phyloP scores from a whole-genome alignment of 345 rosid species.

The Odontarrhena argentea region DNA sequence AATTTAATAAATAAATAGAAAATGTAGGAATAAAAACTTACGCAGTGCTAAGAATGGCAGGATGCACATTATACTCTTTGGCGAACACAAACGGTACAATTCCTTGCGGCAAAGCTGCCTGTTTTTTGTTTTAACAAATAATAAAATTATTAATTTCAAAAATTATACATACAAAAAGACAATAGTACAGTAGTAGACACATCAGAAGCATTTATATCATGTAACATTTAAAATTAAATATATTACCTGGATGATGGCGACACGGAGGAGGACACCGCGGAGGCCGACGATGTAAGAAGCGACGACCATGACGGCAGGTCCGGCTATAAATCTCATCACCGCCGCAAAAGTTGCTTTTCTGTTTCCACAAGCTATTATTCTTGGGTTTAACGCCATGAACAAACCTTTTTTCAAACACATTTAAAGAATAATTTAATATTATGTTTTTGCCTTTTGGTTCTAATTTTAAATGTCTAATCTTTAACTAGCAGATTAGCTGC shows the following conservation, averaged over 20 bases:
- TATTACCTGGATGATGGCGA: constrained; percentile 92
- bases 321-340: constrained; percentile 93
- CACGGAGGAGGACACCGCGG: constrained; percentile 77
- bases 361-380: constrained; percentile 99
- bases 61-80: constrained; percentile 66
- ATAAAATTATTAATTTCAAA: not conserved
- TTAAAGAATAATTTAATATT: not conserved
- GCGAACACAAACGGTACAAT: constrained; percentile 77
- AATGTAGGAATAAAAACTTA: constrained; percentile 41
- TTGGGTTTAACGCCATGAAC: constrained; percentile 99
- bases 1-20: not conserved
- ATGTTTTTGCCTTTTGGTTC: not conserved
- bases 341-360: constrained; percentile 84
- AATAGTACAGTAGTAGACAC: not conserved
- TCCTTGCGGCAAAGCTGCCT: constrained; percentile 84
- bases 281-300: constrained; percentile 95
- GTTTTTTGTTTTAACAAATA: not conserved
- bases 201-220: not conserved
- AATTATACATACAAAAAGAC: not conserved
- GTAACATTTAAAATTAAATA: not conserved
- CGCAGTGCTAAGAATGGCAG: constrained; percentile 73
- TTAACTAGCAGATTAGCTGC: constrained; percentile 22
- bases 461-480: not conserved
- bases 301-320: constrained; percentile 98
- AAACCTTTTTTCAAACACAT: constrained; percentile 53